A percentile compares a stretch with the other conserved stretches of the same genome.
These are phyloP conservation scores for Vitis riparia DNA, from an alignment of 164 flowering plant species.

Conservation along the genomic window DNA sequence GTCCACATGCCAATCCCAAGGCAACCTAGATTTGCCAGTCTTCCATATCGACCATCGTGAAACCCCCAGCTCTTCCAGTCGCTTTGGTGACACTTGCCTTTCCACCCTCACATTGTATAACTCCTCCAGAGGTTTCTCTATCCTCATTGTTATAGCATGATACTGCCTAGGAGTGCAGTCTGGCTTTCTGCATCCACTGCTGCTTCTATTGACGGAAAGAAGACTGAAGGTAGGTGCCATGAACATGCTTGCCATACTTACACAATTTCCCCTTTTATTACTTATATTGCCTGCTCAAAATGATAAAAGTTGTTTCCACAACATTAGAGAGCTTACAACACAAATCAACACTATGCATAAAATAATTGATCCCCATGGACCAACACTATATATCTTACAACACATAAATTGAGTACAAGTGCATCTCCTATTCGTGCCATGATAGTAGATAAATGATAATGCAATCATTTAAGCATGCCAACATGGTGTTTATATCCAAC, in stretches of 20 bases:
- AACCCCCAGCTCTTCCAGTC: constrained; percentile 67
- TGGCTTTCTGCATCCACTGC: neutral
- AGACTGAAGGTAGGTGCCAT: constrained; percentile 19
- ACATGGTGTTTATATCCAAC: too few species aligned
- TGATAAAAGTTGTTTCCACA: neutral
- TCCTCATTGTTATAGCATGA: constrained; percentile 37
- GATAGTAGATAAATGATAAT: too few species aligned
- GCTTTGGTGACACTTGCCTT: constrained; percentile 45
- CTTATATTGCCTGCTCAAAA: constrained; percentile 8
- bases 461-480: too few species aligned
- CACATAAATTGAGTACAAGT: too few species aligned
- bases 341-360: too few species aligned
- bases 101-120: constrained; percentile 71
- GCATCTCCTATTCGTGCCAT: too few species aligned
- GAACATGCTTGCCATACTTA: constrained; percentile 23
- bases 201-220: constrained; percentile 17
- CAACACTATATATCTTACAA: too few species aligned
- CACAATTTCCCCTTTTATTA: neutral
- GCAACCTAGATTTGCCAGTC: constrained; percentile 68
- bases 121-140: constrained; percentile 73
- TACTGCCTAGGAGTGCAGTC: neutral
- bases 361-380: too few species aligned
- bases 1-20: constrained; percentile 94
- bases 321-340: too few species aligned
- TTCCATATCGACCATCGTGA: constrained; percentile 85